A percentile compares a stretch with the other conserved stretches of the same genome.
Evolutionary conservation across 208 protist species (phyloP).

Genomic region (Leishmania tropica): DNA sequence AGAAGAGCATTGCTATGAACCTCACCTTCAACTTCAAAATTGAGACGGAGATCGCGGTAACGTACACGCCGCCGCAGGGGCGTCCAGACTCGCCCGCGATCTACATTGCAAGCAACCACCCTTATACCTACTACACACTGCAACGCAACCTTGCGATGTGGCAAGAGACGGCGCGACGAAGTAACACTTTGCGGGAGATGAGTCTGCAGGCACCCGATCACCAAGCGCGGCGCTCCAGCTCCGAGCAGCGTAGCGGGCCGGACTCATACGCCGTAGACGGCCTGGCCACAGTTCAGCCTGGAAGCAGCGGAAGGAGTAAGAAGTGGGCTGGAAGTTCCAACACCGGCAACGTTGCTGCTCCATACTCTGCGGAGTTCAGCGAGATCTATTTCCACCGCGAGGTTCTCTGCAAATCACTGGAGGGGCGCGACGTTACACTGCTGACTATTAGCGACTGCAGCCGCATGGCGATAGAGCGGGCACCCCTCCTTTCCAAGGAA

Average conservation of each 20-base stretch:
- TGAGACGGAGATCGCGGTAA: conserved; percentile 53
- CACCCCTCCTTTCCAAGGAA: conserved; percentile 39
- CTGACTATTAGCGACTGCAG: conserved; percentile 85
- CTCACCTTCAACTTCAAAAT: conserved; percentile 83
- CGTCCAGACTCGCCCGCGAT: conserved; percentile 58
- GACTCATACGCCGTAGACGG: not conserved
- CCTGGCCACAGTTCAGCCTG: not conserved
- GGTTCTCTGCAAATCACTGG: conserved; percentile 82
- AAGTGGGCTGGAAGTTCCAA: not conserved
- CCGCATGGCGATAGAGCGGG: conserved; percentile 40
- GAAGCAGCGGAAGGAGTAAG: conserved; percentile 3
- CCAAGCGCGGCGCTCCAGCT: not conserved
- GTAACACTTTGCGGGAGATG: conserved; percentile 16
- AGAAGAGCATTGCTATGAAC: conserved; percentile 76
- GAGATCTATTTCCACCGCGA: conserved; percentile 88
- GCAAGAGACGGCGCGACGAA: conserved; percentile 36
- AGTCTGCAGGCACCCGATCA: conserved; percentile 10
- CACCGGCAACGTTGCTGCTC: not conserved
- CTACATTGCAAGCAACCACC: conserved; percentile 93
- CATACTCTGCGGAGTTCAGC: not conserved
- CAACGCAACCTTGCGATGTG: conserved; percentile 69
- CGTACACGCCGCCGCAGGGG: conserved; percentile 45
- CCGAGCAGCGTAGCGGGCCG: not conserved
- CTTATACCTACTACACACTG: conserved; percentile 85
- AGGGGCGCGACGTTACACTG: conserved; percentile 83